phyloP scores from a whole-genome alignment of 2,329 filamentous ascomycete genomes.

The Exserohilum rostratum region DNA sequence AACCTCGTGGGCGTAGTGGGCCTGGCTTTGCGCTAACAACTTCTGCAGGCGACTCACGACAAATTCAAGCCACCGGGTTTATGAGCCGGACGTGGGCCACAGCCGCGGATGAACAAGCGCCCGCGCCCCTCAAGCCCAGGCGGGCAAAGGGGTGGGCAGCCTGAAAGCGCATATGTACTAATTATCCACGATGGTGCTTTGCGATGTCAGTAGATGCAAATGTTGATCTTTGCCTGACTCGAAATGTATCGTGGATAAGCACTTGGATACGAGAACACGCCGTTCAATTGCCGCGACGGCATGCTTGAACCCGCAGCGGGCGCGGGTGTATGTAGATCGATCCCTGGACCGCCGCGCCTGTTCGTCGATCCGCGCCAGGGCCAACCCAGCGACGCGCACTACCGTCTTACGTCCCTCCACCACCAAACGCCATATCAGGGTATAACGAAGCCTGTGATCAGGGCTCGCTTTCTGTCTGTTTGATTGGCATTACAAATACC shows the following conservation, averaged over 20 bases:
- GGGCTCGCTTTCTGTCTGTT: not conserved
- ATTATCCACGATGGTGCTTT: not conserved
- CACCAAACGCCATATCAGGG: not conserved
- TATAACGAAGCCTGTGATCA: not conserved
- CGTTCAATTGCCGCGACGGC: not conserved
- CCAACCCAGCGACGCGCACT: conserved; percentile 2
- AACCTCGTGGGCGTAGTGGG: not conserved
- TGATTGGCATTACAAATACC: not conserved
- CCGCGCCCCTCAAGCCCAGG: not conserved
- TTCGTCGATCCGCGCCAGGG: conserved; percentile 15
- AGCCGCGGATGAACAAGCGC: not conserved
- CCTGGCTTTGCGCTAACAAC: conserved; percentile 4
- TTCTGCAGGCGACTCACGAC: not conserved
- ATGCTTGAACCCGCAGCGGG: conserved; percentile 3
- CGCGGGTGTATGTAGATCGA: conserved; percentile 1
- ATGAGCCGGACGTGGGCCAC: conserved; percentile 2
- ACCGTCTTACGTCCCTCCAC: not conserved
- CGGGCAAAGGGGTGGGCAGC: not conserved
- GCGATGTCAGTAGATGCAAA: not conserved
- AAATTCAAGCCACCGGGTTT: conserved; percentile 1
- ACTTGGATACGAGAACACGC: not conserved
- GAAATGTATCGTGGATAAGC: not conserved
- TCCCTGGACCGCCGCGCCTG: conserved; percentile 1
- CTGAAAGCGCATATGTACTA: not conserved
- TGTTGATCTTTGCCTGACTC: not conserved